Evolutionary conservation across 2,329 filamentous ascomycete genomes (phyloP), one percentile per base, ranked within the genome.

Genomic region (Neonectria punicea): DNA sequence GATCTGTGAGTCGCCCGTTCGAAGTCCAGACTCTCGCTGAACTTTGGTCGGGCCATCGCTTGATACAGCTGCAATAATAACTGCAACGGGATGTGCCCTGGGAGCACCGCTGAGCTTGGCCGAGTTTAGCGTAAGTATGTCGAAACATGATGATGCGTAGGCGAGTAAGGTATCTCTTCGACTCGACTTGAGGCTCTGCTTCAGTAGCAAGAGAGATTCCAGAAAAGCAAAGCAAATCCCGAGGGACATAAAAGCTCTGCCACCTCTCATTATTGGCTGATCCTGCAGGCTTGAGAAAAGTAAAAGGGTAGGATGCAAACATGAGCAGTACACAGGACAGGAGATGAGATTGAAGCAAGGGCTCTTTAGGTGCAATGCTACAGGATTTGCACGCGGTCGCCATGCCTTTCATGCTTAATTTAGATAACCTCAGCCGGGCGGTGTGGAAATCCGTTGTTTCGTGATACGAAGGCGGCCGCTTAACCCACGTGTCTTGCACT

Each of bases 61-160:
- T 28, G 58, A 61, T 10, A 56, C 25, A 36, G 58, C 58, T 14
- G 58, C 58, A 30, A 61, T 2, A 9, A 61, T 32, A 4, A 56
- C 44, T 30, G 53, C 44, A n/a, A 51, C 10, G 14, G 44, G 28
- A 8, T 13, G 9, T 16, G 44, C 18, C n/a, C 58, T 61, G 3
- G 44, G 22, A 8, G 44, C 22, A 43, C 7, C 32, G 34, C 18
- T 50, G 53, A 56, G 34, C 25, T 55, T 50, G 22, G 44, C 34
- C 13, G 34, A 18, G 53, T 41, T 56, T 13, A 36, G 25, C 25
- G 53, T 36, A 5, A 61, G 39, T 14, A 30, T 32, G 44, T 39
- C 53, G 20, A 61, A 61, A 34, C 58, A 61, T 20, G 53, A 61
- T 25, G 58, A 50, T 6, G 44, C 58, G 14, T 61, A 61, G 44